Evolutionary conservation across 768 basidiomycete species (phyloP), one percentile per base, ranked within the genome.

Genomic region (Kwoniella sp.): DNA sequence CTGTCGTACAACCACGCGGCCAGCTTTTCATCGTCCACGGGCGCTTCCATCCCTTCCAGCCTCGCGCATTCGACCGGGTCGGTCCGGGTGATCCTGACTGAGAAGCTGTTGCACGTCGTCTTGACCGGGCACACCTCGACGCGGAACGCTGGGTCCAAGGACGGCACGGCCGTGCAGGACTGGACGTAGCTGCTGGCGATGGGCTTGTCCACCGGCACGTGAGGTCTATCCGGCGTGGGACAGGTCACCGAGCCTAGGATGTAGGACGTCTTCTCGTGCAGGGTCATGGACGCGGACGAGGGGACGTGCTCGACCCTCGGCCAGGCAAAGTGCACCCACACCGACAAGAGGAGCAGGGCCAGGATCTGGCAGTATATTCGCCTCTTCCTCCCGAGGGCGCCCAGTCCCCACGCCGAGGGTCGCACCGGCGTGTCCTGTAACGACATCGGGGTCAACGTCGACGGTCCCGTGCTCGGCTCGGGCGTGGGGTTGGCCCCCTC

Each of bases 101-200:
- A 46, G 17, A 31, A 46, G 29, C 23, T 23, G 22, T 46, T 46
- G 19, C 45, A 46, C 10, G 29, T 31, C 33, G 45, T 46, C 22
- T 26, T 26, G 20, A 32, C 33, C 3, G 29, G 25, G 33, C 45
- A 46, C 20, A 46, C 19, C 33, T 31, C 28, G 10, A 44, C 41
- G 42, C 25, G 12, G 29, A 43, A 31, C 5, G 19, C 37, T 17
- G 37, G 37, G 15, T 38, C 23, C 12, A 38, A 7, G 3, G 17
- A 5, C 3, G 37, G 37, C 5, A 22, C 37, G 8, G 19, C 23
- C 23, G 37, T 20, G 37, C 37, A 38, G 19, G 19, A 20, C 37
- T 38, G 37, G 23, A 22, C 37, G 19, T 38, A 38, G 19, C 37
- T 22, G 37, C 37, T 22, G n/a, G n/a, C n/a, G 5, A 38, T 38